These are phyloP conservation scores for Neurospora sp. DNA, from an alignment of 495 filamentous ascomycete genomes.

Conservation along the genomic window DNA sequence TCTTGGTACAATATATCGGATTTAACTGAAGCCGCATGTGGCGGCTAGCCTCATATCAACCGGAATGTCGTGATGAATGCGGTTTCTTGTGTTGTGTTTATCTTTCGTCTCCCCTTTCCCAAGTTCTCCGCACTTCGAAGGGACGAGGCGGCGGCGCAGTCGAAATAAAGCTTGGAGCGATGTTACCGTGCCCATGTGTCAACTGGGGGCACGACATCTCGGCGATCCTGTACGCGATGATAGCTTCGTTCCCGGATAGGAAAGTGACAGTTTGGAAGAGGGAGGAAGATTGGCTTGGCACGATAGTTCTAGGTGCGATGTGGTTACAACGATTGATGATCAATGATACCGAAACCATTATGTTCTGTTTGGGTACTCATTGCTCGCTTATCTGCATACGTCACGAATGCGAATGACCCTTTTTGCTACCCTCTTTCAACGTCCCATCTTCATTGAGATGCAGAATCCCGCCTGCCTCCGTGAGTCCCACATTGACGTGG, in stretches of 20 bases:
- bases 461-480: neutral
- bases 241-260: neutral
- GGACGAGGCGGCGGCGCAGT: neutral
- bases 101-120: neutral
- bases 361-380: neutral
- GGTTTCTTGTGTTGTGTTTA: neutral
- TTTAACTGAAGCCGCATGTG: neutral
- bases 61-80: neutral
- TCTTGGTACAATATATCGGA: neutral
- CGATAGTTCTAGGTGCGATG: neutral
- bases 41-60: neutral
- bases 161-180: neutral
- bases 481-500: constrained; percentile 1
- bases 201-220: neutral
- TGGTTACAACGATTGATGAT: neutral
- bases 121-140: neutral
- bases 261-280: neutral
- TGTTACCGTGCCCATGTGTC: neutral
- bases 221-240: neutral
- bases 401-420: neutral
- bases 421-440: neutral
- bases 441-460: neutral
- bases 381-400: neutral
- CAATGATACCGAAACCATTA: neutral
- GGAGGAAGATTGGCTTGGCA: neutral